These are phyloP conservation scores for Symmetrospora coprosmae DNA, from an alignment of 768 basidiomycete species.

Conservation along the genomic window DNA sequence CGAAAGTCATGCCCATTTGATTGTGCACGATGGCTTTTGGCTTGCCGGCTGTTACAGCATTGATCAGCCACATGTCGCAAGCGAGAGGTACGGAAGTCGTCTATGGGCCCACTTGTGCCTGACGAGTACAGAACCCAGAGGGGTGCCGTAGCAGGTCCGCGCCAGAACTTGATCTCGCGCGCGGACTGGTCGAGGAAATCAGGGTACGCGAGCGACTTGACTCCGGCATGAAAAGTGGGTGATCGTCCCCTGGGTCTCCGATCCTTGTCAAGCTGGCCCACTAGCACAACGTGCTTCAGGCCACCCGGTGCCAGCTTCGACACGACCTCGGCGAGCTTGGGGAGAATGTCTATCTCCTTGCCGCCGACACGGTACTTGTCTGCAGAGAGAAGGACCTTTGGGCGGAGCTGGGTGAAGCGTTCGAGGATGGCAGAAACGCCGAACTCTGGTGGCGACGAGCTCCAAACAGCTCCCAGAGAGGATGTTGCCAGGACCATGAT, in stretches of 20 bases:
- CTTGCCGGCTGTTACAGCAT: not conserved
- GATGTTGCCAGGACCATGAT: slow-evolving; percentile 25
- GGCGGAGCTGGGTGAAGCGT: slow-evolving; percentile 27
- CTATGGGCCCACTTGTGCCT: slow-evolving; percentile 14
- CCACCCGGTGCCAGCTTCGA: not conserved
- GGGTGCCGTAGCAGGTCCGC: slow-evolving; percentile 21
- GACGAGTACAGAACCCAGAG: slow-evolving; percentile 23
- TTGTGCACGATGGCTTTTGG: slow-evolving; percentile 25
- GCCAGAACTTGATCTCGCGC: slow-evolving; percentile 20
- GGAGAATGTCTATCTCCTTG: slow-evolving; percentile 22
- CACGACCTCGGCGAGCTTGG: slow-evolving; percentile 19
- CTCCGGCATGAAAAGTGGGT: not conserved
- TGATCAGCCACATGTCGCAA: not conserved
- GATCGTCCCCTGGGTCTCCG: slow-evolving; percentile 11
- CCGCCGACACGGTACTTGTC: slow-evolving; percentile 30
- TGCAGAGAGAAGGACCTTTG: slow-evolving; percentile 31
- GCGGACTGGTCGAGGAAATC: slow-evolving; percentile 18
- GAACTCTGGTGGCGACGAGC: slow-evolving; percentile 12
- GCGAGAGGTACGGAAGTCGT: not conserved
- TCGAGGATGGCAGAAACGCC: slow-evolving; percentile 19
- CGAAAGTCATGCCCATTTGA: slow-evolving; percentile 22
- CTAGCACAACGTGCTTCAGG: slow-evolving; percentile 22
- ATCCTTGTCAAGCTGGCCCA: slow-evolving; percentile 21
- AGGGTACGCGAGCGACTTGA: slow-evolving; percentile 1
- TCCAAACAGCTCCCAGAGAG: slow-evolving; percentile 18